Percentiles rank a stretch among this genome's conserved stretches.
Evolutionary conservation across 164 flowering plant genomes (phyloP).

Genomic region (Chimonanthus salicifolius): DNA sequence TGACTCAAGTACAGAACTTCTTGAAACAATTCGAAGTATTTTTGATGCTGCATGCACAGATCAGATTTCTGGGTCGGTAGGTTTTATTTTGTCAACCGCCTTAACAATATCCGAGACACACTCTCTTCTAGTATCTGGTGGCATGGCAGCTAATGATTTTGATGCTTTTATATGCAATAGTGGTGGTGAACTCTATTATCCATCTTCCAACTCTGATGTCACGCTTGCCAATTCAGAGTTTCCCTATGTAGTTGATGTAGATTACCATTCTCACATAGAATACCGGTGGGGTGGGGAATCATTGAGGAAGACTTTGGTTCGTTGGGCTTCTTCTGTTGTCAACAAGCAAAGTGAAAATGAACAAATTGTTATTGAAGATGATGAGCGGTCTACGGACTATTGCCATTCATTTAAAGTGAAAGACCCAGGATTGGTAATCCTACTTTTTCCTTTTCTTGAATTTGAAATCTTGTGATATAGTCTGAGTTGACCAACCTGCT

Average conservation of each 20-base stretch:
- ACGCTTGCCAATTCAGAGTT: constrained; percentile 22
- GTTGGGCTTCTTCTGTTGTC: constrained; percentile 71
- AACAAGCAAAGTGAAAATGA: constrained; percentile 45
- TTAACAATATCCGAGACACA: constrained; percentile 67
- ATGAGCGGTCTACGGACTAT: constrained; percentile 51
- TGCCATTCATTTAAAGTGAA: constrained; percentile 66
- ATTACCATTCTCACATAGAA: constrained; percentile 86
- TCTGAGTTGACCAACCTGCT: no score
- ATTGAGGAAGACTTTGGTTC: constrained; percentile 72
- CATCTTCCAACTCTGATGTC: constrained; percentile 55
- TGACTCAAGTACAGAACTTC: constrained; percentile 33
- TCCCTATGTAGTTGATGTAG: constrained; percentile 61
- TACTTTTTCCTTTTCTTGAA: background rate
- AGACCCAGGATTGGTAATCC: constrained; percentile 56
- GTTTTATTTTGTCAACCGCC: constrained; percentile 81
- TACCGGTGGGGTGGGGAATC: constrained; percentile 97
- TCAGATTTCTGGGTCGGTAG: constrained; percentile 53
- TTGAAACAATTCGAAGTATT: constrained; percentile 34
- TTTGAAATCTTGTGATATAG: background rate
- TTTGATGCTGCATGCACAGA: constrained; percentile 54
- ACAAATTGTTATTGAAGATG: constrained; percentile 49
- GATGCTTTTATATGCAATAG: constrained; percentile 93
- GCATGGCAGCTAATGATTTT: constrained; percentile 55
- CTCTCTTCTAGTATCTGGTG: constrained; percentile 48
- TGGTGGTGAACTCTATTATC: constrained; percentile 90